A percentile compares a stretch with the other conserved stretches of the same genome.
These are phyloP conservation scores for Kwoniella dendrophila DNA, from an alignment of 768 basidiomycete genomes.

Conservation along the genomic window DNA sequence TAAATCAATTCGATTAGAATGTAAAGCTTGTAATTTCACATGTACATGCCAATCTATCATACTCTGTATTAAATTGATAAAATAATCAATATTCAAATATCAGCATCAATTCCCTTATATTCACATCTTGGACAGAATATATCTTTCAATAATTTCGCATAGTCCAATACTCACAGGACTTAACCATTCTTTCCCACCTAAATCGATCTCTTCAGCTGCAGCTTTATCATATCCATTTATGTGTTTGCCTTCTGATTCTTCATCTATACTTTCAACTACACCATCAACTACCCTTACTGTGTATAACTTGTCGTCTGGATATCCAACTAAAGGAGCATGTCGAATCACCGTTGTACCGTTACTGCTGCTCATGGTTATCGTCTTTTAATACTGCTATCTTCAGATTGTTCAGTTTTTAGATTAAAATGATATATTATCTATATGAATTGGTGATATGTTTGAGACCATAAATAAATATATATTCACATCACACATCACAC, in stretches of 20 bases:
- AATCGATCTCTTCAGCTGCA: neutral
- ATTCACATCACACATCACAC: no score
- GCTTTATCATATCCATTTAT: slow-evolving; percentile 4
- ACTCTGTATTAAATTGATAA: neutral
- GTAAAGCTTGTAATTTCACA: slow-evolving; percentile 4
- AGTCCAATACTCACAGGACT: slow-evolving; percentile 3
- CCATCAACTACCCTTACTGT: slow-evolving; percentile 1
- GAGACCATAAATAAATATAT: no score
- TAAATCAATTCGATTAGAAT: slow-evolving; percentile 16
- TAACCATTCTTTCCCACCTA: slow-evolving; percentile 6
- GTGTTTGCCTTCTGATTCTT: neutral
- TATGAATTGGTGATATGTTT: no score
- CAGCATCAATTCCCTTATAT: no score
- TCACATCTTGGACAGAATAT: no score
- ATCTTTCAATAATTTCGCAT: no score
- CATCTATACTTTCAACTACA: neutral
- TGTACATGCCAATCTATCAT: slow-evolving; percentile 22
- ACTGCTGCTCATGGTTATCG: no score
- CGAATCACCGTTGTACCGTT: neutral
- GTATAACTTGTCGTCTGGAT: neutral
- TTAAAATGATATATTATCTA: no score
- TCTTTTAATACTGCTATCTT: no score
- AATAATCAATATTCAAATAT: neutral
- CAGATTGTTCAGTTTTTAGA: no score
- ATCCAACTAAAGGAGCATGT: slow-evolving; percentile 7